Conservation (phyloP, 352 stramenopile genomes). For the Phytopythium vexans region DNA sequence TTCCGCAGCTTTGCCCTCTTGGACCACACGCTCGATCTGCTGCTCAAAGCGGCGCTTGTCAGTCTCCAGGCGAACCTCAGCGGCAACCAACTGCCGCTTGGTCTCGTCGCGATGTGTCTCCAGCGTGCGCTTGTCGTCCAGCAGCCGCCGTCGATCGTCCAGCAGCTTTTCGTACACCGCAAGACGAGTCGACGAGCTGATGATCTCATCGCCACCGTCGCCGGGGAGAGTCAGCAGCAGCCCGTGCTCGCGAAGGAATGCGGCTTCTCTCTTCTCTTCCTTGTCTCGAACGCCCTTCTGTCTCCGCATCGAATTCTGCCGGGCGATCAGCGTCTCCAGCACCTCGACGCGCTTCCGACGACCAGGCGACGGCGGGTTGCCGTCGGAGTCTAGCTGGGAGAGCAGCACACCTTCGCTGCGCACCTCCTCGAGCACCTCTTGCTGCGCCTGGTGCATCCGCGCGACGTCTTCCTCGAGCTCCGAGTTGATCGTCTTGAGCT, state of each 20-base stretch:
- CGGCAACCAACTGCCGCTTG: constrained; percentile 8
- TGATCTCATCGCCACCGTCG: not conserved
- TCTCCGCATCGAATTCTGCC: constrained; percentile 1
- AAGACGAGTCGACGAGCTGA: constrained; percentile 17
- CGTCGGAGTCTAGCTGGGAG: constrained; percentile 9
- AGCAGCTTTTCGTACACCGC: constrained; percentile 27
- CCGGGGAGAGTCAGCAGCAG: constrained; percentile 6
- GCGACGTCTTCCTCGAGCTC: constrained; percentile 15
- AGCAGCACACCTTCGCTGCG: constrained; percentile 22
- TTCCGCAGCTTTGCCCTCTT: not conserved
- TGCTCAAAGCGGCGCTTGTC: not conserved
- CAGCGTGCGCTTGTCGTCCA: constrained; percentile 4
- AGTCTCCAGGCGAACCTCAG: not conserved
- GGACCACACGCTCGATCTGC: not conserved
- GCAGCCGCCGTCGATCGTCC: not conserved
- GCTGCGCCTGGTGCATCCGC: constrained; percentile 10
- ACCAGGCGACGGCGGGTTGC: not conserved
- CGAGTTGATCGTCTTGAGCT: constrained; percentile 15
- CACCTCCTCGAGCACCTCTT: constrained; percentile 19
- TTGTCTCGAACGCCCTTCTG: constrained; percentile 7
- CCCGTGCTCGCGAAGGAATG: constrained; percentile 15
- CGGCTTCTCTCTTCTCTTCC: constrained; percentile 9
- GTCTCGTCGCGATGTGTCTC: constrained; percentile 12
- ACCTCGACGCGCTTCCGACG: constrained; percentile 17
- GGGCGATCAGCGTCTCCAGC: constrained; percentile 18